Evolutionary conservation across 345 rosid species (phyloP).

Genomic region (Odontarrhena argentea): DNA sequence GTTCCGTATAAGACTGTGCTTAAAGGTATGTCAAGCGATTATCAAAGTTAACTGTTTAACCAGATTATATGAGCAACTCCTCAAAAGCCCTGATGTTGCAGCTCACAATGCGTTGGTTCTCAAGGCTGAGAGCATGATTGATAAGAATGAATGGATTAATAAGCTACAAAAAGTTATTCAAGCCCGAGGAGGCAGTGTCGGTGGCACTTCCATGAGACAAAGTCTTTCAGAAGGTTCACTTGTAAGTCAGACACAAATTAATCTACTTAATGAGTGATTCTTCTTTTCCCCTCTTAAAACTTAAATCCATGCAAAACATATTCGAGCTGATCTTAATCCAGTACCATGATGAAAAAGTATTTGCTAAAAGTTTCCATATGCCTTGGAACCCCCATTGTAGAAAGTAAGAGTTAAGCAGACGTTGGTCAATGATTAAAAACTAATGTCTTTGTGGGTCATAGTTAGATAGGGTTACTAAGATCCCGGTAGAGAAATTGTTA

Average conservation of each 20-base stretch:
- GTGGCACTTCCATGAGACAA: conserved; percentile 63
- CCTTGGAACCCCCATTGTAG: not conserved
- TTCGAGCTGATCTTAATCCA: conserved; percentile 7
- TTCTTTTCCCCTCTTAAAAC: not conserved
- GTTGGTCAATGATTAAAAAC: not conserved
- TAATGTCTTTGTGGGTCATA: conserved; percentile 16
- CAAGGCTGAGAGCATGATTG: conserved; percentile 85
- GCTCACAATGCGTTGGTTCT: conserved; percentile 81
- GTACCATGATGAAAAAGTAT: conserved; percentile 18
- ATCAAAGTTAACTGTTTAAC: conserved; percentile 8
- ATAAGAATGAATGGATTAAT: conserved; percentile 86
- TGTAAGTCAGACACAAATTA: conserved; percentile 52
- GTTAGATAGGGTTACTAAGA: not conserved
- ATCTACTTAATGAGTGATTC: not conserved
- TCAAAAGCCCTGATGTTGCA: conserved; percentile 41
- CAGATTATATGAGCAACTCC: conserved; percentile 10
- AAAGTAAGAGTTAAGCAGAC: not conserved
- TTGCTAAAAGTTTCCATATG: not conserved
- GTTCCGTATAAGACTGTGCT: conserved; percentile 92
- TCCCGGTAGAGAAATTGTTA: not conserved
- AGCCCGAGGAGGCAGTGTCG: conserved; percentile 66
- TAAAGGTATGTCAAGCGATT: conserved; percentile 51
- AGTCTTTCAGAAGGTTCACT: conserved; percentile 96
- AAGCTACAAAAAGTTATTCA: conserved; percentile 71
- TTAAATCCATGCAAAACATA: not conserved